These are phyloP conservation scores for Ophidiomyces ophidiicola DNA, from an alignment of 2,329 filamentous ascomycete species.

Conservation along the genomic window DNA sequence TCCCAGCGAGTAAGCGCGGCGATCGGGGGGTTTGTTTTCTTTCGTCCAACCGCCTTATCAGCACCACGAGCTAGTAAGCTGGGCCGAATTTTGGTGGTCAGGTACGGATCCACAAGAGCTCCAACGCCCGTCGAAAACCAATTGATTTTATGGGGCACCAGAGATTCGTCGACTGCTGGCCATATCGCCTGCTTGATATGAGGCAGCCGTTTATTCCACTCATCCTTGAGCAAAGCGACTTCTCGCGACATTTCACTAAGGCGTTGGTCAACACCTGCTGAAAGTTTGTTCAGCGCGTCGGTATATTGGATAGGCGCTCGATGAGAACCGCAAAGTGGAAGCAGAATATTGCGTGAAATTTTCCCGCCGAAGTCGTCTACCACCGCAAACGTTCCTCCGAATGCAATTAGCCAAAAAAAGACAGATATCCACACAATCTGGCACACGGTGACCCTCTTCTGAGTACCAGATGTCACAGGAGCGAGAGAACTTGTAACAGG, in stretches of 20 bases:
- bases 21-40: slow-evolving; percentile 30
- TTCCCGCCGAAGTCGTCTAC: slow-evolving; percentile 13
- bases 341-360: slow-evolving; percentile 15
- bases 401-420: slow-evolving; percentile 14
- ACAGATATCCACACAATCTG: slow-evolving; percentile 5
- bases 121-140: slow-evolving; percentile 57
- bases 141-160: slow-evolving; percentile 46
- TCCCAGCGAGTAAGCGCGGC: slow-evolving; percentile 57
- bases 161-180: slow-evolving; percentile 12
- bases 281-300: slow-evolving; percentile 14
- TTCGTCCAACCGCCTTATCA: slow-evolving; percentile 13
- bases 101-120: slow-evolving; percentile 48
- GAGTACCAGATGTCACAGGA: not conserved
- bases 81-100: slow-evolving; percentile 43
- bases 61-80: slow-evolving; percentile 17
- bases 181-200: slow-evolving; percentile 11
- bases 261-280: slow-evolving; percentile 14
- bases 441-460: not conserved
- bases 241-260: slow-evolving; percentile 14
- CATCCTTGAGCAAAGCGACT: slow-evolving; percentile 13
- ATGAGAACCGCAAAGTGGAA: slow-evolving; percentile 1
- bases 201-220: slow-evolving; percentile 13
- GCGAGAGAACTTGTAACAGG: not conserved
- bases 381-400: slow-evolving; percentile 14
- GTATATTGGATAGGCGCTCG: slow-evolving; percentile 5